Evolutionary conservation across 192 early-diverging fungal species (phyloP), one percentile per base, ranked within the genome.

Genomic region (Radiomyces spectabilis): DNA sequence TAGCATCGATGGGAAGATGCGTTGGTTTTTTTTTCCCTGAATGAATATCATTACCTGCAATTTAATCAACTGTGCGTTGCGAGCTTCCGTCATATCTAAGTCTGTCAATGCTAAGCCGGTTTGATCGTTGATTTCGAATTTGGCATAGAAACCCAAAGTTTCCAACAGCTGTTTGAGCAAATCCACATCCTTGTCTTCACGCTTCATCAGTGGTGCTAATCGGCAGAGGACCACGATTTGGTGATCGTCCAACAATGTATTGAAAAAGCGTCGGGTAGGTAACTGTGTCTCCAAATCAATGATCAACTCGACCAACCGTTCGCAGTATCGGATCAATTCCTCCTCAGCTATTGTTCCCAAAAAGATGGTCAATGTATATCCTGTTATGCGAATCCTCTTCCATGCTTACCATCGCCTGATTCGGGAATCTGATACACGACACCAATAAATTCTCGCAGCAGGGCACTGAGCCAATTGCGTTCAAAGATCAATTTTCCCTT

Each of bases 251-350:
- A 99, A 54, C 4, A 99, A 45, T 2, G 80, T 69, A 57, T 87
- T 81, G 42, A 97, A 81, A 52, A 79, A 93, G 31, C 95, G 82
- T n/a, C 95, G 85, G 1, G 95, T 97, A 3, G 94, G 83, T 46
- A 97, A 67, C 69, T 97, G 95, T 15, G 89, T 78, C 49, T 86
- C 82, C 7, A 99, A 65, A 54, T 92, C 89, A 9, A 93, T 87
- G 37, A 99, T 55, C 16, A 99, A 78, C 68, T 97, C 93, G 9
- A 95, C 50, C 46, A 85, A 82, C 19, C 88, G 76, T 29, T 83
- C 82, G 46, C 73, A 74, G 47, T 88, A 93, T 21, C 59, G 57
- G 22, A 89, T 42, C 2, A 66, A 57, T 27, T 84, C 77, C 41
- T 52, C 18, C 33, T 68, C 38, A 5, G 57, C 63, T 50, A 63